These are phyloP conservation scores for Angophora floribunda DNA, from an alignment of 345 rosid species.

Conservation along the genomic window DNA sequence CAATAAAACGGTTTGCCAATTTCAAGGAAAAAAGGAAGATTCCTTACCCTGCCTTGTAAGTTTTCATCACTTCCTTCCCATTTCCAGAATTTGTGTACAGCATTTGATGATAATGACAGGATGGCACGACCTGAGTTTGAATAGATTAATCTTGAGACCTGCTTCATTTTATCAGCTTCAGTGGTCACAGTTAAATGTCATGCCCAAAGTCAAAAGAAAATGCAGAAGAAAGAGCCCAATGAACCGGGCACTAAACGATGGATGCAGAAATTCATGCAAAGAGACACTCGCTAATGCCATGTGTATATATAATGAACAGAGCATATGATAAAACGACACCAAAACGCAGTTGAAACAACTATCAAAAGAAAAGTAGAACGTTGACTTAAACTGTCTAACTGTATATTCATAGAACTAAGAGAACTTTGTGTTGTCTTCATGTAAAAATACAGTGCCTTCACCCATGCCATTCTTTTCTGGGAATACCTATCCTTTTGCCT, in stretches of 20 bases:
- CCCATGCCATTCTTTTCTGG: not conserved
- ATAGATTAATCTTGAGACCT: slow-evolving; percentile 70
- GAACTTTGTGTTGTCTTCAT: fast-evolving
- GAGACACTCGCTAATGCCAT: not conserved
- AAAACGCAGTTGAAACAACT: not conserved
- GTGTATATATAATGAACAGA: not conserved
- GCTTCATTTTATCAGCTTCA: slow-evolving; percentile 2
- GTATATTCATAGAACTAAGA: fast-evolving
- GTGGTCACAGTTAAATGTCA: not conserved
- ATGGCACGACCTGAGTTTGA: slow-evolving; percentile 69
- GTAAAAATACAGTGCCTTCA: not conserved
- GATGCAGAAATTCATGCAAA: not conserved
- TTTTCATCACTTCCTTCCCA: slow-evolving; percentile 64
- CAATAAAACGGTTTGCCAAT: not conserved
- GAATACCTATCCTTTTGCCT: not conserved
- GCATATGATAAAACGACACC: not conserved
- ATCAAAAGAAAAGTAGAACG: not conserved
- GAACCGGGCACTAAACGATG: not conserved
- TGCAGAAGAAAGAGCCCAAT: not conserved
- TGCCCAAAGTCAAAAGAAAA: not conserved
- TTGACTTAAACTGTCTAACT: not conserved
- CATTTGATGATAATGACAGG: slow-evolving; percentile 68
- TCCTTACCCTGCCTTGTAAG: not conserved
- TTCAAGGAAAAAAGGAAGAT: not conserved
- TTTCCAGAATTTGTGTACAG: slow-evolving; percentile 79